Conservation (phyloP, 1,139 yeast species). For the Debaryomycetaceae sp. region DNA sequence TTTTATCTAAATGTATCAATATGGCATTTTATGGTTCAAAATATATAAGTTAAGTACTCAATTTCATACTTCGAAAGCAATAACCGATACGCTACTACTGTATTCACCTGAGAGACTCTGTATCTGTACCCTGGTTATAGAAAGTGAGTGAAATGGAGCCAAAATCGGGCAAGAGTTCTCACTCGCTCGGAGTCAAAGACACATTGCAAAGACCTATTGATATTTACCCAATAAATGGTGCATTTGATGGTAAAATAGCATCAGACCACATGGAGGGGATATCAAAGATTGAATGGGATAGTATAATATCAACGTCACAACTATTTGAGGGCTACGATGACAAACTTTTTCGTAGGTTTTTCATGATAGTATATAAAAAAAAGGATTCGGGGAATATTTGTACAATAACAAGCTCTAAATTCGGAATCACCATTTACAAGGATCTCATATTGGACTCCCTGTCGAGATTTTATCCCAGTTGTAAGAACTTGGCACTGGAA, state of each 20-base stretch:
- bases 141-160: background rate
- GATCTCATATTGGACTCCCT: slow-evolving; percentile 56
- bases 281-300: slow-evolving; percentile 29
- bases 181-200: background rate
- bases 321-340: slow-evolving; percentile 54
- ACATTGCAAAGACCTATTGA: background rate
- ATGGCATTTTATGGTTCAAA: background rate
- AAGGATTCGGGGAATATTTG: slow-evolving; percentile 46
- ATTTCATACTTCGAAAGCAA: too few relatives aligned
- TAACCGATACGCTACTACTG: background rate
- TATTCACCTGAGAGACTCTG: background rate
- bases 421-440: slow-evolving; percentile 63
- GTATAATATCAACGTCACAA: slow-evolving; percentile 49
- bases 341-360: slow-evolving; percentile 46
- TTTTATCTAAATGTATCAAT: background rate
- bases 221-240: slow-evolving; percentile 11
- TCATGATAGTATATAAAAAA: slow-evolving; percentile 54
- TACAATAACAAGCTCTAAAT: slow-evolving; percentile 61
- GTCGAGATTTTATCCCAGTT: slow-evolving; percentile 76
- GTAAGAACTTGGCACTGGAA: slow-evolving; percentile 58
- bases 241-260: background rate
- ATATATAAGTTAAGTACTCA: background rate
- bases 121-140: background rate
- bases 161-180: background rate
- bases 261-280: slow-evolving; percentile 2